These are phyloP conservation scores for Cercospora berteroae DNA, from an alignment of 2,329 filamentous ascomycete genomes.

Conservation along the genomic window DNA sequence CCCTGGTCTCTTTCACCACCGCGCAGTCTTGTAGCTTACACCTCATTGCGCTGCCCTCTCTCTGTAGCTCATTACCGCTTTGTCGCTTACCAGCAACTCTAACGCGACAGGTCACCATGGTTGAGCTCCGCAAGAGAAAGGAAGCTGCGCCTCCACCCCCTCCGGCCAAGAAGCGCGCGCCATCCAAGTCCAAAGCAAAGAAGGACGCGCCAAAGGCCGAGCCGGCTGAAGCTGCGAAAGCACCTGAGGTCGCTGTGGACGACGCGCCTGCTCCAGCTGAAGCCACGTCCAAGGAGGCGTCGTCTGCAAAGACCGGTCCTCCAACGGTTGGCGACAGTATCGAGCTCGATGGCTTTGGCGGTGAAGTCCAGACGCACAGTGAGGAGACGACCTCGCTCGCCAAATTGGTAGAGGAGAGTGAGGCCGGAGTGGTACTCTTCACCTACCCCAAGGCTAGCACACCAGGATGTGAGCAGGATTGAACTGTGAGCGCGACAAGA, in stretches of 20 bases:
- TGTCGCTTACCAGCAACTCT: background rate
- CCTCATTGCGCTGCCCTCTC: background rate
- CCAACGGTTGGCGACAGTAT: constrained; percentile 52
- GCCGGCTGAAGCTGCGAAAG: constrained; percentile 38
- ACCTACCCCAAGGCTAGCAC: constrained; percentile 95
- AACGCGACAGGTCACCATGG: constrained; percentile 39
- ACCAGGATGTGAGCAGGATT: constrained; percentile 72
- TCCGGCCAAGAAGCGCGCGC: constrained; percentile 46
- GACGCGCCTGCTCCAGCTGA: constrained; percentile 25
- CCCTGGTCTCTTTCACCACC: background rate
- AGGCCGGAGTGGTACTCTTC: constrained; percentile 84
- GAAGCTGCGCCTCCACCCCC: constrained; percentile 51
- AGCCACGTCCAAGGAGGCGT: background rate
- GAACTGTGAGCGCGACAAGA: background rate
- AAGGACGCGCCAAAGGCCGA: constrained; percentile 31
- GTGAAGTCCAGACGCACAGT: constrained; percentile 80
- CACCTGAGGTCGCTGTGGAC: constrained; percentile 32
- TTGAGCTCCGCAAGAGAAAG: constrained; percentile 64
- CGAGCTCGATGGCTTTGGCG: constrained; percentile 56
- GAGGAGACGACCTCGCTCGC: constrained; percentile 76
- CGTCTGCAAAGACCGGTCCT: constrained; percentile 21
- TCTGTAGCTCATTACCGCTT: background rate
- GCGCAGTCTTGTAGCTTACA: background rate
- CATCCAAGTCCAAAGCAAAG: constrained; percentile 38
- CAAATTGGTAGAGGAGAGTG: constrained; percentile 77